phyloP scores from a whole-genome alignment of 768 basidiomycete genomes.

The Podaxis sp. region DNA sequence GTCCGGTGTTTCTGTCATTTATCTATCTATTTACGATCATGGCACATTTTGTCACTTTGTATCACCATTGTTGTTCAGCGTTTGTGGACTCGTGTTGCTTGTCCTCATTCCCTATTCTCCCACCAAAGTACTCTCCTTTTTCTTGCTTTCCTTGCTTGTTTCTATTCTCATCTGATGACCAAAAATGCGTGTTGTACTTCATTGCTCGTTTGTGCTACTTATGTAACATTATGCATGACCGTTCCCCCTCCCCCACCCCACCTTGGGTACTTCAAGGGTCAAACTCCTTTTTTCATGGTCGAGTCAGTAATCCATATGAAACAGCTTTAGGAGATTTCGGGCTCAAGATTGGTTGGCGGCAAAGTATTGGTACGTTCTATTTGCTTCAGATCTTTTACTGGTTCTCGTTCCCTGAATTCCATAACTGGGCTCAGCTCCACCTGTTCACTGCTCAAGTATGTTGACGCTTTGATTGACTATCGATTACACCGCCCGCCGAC shows the following conservation, averaged over 20 bases:
- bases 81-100: neutral
- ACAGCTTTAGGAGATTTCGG: too few relatives aligned
- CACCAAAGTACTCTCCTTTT: neutral
- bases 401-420: too few relatives aligned
- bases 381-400: too few relatives aligned
- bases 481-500: too few relatives aligned
- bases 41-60: neutral
- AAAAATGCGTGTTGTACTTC: neutral
- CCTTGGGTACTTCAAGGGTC: neutral
- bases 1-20: neutral
- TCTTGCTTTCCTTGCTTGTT: neutral
- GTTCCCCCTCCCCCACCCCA: neutral
- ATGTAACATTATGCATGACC: neutral
- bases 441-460: too few relatives aligned
- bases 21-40: slow-evolving; percentile 3
- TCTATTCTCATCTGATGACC: neutral
- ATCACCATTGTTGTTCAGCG: neutral
- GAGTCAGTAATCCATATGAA: too few relatives aligned
- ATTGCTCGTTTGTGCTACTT: neutral
- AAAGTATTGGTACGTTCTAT: too few relatives aligned
- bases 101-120: neutral
- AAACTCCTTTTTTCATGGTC: too few relatives aligned
- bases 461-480: too few relatives aligned
- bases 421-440: too few relatives aligned
- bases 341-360: too few relatives aligned